phyloP scores from a whole-genome alignment of 495 filamentous ascomycete genomes.

The Neurospora sp. region DNA sequence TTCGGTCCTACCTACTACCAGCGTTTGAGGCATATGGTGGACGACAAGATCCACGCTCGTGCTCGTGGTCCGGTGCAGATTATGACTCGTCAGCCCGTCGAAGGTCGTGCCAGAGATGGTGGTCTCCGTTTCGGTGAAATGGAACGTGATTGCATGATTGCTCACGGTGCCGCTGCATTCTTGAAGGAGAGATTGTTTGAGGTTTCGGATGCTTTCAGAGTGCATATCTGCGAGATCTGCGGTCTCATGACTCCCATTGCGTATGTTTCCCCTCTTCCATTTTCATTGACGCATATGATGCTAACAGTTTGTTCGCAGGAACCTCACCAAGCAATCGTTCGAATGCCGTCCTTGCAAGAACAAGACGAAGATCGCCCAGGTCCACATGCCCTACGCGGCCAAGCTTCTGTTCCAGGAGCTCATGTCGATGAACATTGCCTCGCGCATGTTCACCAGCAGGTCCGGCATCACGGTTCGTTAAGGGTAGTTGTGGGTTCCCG shows the following conservation, averaged over 20 bases:
- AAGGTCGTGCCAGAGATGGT: constrained; percentile 94
- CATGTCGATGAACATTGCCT: constrained; percentile 94
- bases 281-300: background rate
- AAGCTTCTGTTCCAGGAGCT: constrained; percentile 99
- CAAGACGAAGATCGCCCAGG: constrained; percentile 94
- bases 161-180: constrained; percentile 92
- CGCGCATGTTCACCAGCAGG: constrained; percentile 87
- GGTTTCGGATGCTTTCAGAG: constrained; percentile 94
- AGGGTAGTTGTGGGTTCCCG: background rate
- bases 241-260: constrained; percentile 98
- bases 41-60: constrained; percentile 98
- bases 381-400: constrained; percentile 95
- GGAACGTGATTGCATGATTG: constrained; percentile 99
- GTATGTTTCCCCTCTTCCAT: constrained; percentile 51
- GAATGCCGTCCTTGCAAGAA: constrained; percentile 97
- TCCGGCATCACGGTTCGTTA: constrained; percentile 61
- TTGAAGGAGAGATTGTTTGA: constrained; percentile 96
- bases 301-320: constrained; percentile 45
- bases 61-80: constrained; percentile 95
- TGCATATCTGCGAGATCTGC: constrained; percentile 98
- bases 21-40: constrained; percentile 97
- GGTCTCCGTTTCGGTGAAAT: constrained; percentile 99
- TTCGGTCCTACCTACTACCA: constrained; percentile 98
- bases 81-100: constrained; percentile 93
- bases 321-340: constrained; percentile 86